Conservation (phyloP, 768 basidiomycete species). For the Naganishia vishniacii region DNA sequence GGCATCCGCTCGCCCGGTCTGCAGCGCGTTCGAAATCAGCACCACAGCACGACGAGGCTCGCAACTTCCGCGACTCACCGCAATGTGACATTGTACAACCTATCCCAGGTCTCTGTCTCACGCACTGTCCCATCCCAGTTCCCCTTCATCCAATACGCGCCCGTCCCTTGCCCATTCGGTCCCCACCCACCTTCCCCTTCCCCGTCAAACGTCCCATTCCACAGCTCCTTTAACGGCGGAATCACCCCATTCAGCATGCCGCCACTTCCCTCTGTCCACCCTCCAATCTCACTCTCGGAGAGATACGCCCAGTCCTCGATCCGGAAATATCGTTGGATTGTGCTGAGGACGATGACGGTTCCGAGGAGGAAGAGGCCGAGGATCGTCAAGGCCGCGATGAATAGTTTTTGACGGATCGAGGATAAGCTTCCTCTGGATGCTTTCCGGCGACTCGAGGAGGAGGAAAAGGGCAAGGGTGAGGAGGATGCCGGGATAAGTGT, state of each 20-base stretch:
- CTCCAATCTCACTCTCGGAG: constrained; percentile 59
- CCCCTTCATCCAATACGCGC: constrained; percentile 42
- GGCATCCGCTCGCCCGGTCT: constrained; percentile 76
- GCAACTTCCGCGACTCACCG: constrained; percentile 37
- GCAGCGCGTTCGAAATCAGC: constrained; percentile 7
- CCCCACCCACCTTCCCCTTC: constrained; percentile 32
- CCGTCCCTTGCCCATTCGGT: constrained; percentile 39
- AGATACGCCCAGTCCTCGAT: constrained; percentile 75
- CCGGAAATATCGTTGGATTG: constrained; percentile 79
- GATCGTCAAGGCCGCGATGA: constrained; percentile 11
- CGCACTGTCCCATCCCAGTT: constrained; percentile 44
- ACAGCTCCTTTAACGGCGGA: constrained; percentile 47
- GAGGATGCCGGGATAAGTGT: not conserved
- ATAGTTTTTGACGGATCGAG: constrained; percentile 9
- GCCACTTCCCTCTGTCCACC: constrained; percentile 41
- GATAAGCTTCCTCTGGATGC: not conserved
- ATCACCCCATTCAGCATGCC: constrained; percentile 56
- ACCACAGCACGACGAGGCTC: not conserved
- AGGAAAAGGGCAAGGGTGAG: no score
- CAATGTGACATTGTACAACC: constrained; percentile 40
- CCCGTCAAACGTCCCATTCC: not conserved
- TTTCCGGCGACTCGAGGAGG: not conserved
- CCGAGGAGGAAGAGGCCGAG: constrained; percentile 28
- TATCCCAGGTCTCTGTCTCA: constrained; percentile 39
- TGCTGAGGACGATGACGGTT: constrained; percentile 52